Evolutionary conservation across 2,329 filamentous ascomycete species (phyloP), one percentile per base, ranked within the genome.

Genomic region (Fusarium pseudoanthophilum): DNA sequence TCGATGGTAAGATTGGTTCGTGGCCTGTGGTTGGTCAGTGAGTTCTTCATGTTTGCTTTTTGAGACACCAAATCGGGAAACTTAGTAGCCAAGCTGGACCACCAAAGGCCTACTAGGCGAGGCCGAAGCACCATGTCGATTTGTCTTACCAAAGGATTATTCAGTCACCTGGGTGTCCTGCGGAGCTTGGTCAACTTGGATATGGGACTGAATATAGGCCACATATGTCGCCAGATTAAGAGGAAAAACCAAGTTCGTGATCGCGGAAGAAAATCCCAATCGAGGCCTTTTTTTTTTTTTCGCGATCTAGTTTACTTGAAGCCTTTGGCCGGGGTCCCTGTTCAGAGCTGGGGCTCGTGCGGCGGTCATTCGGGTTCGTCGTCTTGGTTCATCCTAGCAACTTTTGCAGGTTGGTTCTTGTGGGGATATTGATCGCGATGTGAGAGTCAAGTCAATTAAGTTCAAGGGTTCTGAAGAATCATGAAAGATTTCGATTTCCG

Each of bases 341-440:
- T 61, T 45, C 63, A 68, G 64, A 72, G 49, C 72, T 42, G 43
- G 40, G 64, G 74, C 71, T 78, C 62, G 75, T 77, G 75, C 72
- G 60, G 67, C 45, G 55, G 74, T 75, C 75, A 76, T 77, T 72
- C 64, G 64, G 51, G 49, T 73, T 77, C 60, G 64, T 69, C 60
- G 64, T 65, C 71, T 60, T 73, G 73, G 71, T 71, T 73, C 71
- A 76, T 77, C 75, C 72, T 74, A 72, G 68, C 65, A 77, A 61
- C 26, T 57, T 59, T 45, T 45, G 57, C 30, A 40, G 34, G 15
- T 64, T 67, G 63, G 51, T 58, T 64, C 58, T 42, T 67, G 69
- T 74, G 70, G 70, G 60, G 72, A 58, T 64, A 28, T 24, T 64
- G 52, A 65, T 71, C 62, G 45, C 60, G 56, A 61, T 72, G 45